Evolutionary conservation across 164 flowering plant species (phyloP).

Genomic region (Cinnamomum micranthum): DNA sequence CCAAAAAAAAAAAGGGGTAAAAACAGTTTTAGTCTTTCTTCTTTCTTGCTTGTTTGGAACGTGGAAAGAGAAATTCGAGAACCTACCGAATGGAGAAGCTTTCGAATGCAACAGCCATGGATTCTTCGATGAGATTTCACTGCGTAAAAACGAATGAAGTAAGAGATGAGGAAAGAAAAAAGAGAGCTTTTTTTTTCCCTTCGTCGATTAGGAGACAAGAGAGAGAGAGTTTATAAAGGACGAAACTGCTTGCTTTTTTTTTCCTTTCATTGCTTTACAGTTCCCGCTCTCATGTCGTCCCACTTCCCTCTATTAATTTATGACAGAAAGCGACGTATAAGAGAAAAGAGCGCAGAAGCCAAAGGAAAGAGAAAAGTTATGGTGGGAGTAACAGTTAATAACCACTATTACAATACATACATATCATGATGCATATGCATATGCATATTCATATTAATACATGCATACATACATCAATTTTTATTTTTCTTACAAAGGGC

Average conservation of each 20-base stretch:
- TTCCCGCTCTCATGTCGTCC: slow-evolving; percentile 27
- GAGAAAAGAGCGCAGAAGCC: slow-evolving; percentile 8
- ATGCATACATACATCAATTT: too few relatives aligned
- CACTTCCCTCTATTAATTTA: slow-evolving; percentile 19
- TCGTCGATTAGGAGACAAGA: neutral
- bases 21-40: neutral
- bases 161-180: slow-evolving; percentile 8
- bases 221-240: neutral
- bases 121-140: neutral
- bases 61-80: neutral
- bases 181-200: neutral
- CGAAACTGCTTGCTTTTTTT: slow-evolving; percentile 2
- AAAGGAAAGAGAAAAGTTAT: neutral
- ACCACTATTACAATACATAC: neutral
- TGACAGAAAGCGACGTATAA: slow-evolving; percentile 52
- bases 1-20: neutral
- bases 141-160: neutral
- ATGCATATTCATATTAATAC: too few relatives aligned
- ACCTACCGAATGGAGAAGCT: slow-evolving; percentile 60
- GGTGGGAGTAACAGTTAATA: slow-evolving; percentile 1
- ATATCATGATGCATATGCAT: slow-evolving; percentile 3
- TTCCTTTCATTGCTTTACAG: slow-evolving; percentile 6
- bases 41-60: neutral
- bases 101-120: slow-evolving; percentile 32
- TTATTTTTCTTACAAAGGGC: too few relatives aligned